Evolutionary conservation across 495 filamentous ascomycete genomes (phyloP), one percentile per base, ranked within the genome.

Genomic region (Aspergillus hancockii): DNA sequence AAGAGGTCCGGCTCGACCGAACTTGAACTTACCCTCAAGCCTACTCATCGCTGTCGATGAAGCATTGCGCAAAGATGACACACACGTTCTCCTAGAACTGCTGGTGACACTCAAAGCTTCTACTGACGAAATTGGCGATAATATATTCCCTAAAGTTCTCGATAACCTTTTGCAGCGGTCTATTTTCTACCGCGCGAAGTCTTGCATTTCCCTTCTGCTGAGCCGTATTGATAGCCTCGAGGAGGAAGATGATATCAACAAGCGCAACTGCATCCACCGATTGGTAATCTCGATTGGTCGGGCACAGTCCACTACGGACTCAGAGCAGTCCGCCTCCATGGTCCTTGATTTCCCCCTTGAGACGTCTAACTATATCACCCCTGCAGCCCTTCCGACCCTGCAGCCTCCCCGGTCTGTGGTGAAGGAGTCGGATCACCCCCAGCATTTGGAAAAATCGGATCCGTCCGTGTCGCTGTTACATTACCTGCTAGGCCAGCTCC

Each of bases 191-290:
- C 84, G 84, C 51, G 81, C 91, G 2, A 85, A 80, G 60, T 65
- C 71, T 16, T 93, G 85, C 62, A 87, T 96, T 57, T 73, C 80
- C n/a, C 77, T 79, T 41, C 81, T 97, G 1, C 71, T 98, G 8
- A 75, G 75, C 6, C 76, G 84, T 18, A 82, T 93, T 32, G 81
- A 83, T 7, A 83, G 82, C 3, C 79, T 98, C 2, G 86, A 95
- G 49, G 92, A 96, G 64, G 85, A 90, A 3, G 88, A 93, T 65
- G 94, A 97, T 71, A 90, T 98, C 62, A 96, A 97, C 71, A 87
- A 88, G 63, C 90, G 93, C 10, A 98, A 97, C 66, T 93, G 91
- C 65, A 84, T 98, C 22, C 94, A 98, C 68, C 86, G 94, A 16
- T 79, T 97, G 9, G 87, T 98, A 46, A 95, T 97, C 60, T 85